phyloP scores from a whole-genome alignment of 305 asterid genomes.

The Fraxinus velutina region DNA sequence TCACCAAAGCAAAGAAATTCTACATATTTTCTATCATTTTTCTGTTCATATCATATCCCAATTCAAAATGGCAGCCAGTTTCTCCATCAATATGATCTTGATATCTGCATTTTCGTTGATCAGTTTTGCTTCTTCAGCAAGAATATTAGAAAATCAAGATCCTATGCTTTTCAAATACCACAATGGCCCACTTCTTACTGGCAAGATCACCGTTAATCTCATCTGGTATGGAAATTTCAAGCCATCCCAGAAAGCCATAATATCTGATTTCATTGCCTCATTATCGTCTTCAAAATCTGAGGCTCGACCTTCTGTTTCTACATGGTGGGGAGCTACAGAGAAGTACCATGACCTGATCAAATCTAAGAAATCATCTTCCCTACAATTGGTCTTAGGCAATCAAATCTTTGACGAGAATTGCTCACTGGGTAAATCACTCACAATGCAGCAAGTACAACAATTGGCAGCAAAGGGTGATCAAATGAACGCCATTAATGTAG shows the following conservation, averaged over 20 bases:
- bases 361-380: slow-evolving; percentile 31
- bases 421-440: slow-evolving; percentile 43
- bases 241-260: slow-evolving; percentile 43
- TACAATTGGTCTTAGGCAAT: slow-evolving; percentile 32
- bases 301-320: slow-evolving; percentile 39
- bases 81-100: not conserved
- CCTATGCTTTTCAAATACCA: slow-evolving; percentile 39
- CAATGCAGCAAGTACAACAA: slow-evolving; percentile 27
- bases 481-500: slow-evolving; percentile 34
- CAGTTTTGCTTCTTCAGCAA: slow-evolving; percentile 16
- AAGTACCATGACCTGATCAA: slow-evolving; percentile 39
- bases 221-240: slow-evolving; percentile 57
- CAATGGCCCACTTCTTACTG: slow-evolving; percentile 54
- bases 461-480: slow-evolving; percentile 41
- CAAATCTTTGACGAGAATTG: slow-evolving; percentile 41
- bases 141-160: slow-evolving; percentile 22
- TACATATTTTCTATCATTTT: not conserved
- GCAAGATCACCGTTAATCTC: slow-evolving; percentile 15
- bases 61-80: not conserved
- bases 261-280: slow-evolving; percentile 52
- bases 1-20: not conserved
- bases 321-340: slow-evolving; percentile 57
- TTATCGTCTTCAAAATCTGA: slow-evolving; percentile 18
- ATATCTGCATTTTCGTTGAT: not conserved
- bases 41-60: too few species aligned